Evolutionary conservation across 2,329 filamentous ascomycete species (phyloP), one percentile per base, ranked within the genome.

Genomic region (Monosporascus sp.): DNA sequence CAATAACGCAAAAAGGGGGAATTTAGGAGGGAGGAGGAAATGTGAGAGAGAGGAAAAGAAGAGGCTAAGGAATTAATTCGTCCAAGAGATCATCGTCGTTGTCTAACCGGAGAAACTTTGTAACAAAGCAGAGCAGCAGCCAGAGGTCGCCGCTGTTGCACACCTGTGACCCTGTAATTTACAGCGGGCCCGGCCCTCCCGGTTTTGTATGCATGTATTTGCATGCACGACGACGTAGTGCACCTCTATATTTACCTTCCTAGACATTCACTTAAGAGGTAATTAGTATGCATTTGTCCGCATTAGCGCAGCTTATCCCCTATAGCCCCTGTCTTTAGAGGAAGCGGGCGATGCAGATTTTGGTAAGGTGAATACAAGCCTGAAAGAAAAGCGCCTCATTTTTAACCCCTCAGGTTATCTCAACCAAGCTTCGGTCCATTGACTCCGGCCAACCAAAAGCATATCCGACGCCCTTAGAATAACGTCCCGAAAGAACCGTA

Each of bases 21-120:
- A 57, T 48, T 56, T 53, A 43, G 46, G n/a, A 50, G 45, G 22
- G 52, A 49, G 48, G 53, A 58, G 49, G 51, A 54, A 5, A 11
- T 2, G 31, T 3, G 49, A 59, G 56, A 58, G 55, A 51, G 56
- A 57, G 49, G 51, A 47, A 31, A 49, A 41, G 17, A 36, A 40
- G 50, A 45, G 49, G 22, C 38, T 11, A 27, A 31, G 27, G 27
- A 14, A 17, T 46, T 17, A 27, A 20, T 27, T 5, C 20, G 17
- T 16, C 14, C 5, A n/a, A 19, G 24, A 31, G 43, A 45, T 16
- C 24, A 45, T 45, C 43, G 43, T 45, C 43, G 17, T 45, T 31
- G 24, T 19, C 11, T 9, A 7, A 5, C 11, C 17, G 5, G 11
- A 31, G 26, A 31, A 45, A 45, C 27, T 4, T 4, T 45, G 20